These are phyloP conservation scores for Pythium aquatile DNA, from an alignment of 352 stramenopile genomes.

Conservation along the genomic window DNA sequence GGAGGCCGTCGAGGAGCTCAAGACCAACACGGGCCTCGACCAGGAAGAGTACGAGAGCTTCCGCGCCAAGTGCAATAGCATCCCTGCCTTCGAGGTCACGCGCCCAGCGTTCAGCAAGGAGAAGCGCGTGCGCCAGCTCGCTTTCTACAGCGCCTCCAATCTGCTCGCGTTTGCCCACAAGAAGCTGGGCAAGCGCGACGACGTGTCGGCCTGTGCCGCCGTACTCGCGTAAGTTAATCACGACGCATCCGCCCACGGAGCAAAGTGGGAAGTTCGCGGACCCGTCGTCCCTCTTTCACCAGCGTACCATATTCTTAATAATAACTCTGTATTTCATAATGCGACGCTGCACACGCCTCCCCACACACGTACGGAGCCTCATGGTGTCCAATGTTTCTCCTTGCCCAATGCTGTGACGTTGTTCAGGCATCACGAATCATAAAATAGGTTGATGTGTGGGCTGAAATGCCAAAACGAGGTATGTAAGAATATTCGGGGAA, in stretches of 20 bases:
- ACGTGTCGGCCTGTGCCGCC: constrained; percentile 83
- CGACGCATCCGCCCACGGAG: neutral
- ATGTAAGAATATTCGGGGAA: neutral
- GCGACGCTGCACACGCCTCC: too few relatives aligned
- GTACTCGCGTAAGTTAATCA: constrained; percentile 54
- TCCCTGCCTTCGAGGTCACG: constrained; percentile 63
- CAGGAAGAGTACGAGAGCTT: constrained; percentile 71
- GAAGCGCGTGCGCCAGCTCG: constrained; percentile 79
- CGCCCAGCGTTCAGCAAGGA: constrained; percentile 75
- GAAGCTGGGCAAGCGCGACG: constrained; percentile 84
- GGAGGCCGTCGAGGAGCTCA: constrained; percentile 76
- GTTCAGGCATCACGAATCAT: neutral
- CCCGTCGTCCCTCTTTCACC: neutral
- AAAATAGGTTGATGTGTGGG: too few relatives aligned
- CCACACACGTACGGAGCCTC: neutral
- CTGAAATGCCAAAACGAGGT: too few relatives aligned
- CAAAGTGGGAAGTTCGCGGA: neutral
- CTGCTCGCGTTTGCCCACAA: constrained; percentile 88
- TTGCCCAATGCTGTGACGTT: too few relatives aligned
- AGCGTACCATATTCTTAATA: constrained; percentile 4
- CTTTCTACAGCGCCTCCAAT: constrained; percentile 88
- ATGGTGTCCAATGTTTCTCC: neutral
- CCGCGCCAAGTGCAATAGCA: constrained; percentile 61
- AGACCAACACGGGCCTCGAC: constrained; percentile 59
- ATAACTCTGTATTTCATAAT: neutral